Base-by-base conservation (phyloP, 73 alveolate species). In the Stentor coeruleus region DNA sequence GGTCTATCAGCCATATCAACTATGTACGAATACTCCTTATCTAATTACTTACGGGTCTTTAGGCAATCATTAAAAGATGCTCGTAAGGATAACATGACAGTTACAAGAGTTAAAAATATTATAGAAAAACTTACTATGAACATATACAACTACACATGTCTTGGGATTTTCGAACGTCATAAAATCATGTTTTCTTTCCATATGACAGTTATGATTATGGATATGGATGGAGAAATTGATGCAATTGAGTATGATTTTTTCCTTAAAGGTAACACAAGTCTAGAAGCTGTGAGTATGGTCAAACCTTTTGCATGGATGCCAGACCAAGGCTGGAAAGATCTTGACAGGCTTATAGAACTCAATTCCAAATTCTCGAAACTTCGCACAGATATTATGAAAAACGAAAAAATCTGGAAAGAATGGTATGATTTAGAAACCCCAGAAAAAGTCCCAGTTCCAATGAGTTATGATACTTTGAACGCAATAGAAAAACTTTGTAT, bases 391-490 rank as follows among this genome's bases (percentile, higher is more conserved):
- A 84, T 97, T 40, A 92, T 86, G 60, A 38, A 87, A n/a, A 85
- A 94, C 81, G 97, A 92, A 28, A 89, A 93, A 59, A 91, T 76
- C 58, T 96, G 99, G 99, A 91, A 93, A 83, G 92, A 93, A 57
- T 98, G 99, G 99, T 97, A 96, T 81, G 99, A 98, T 87, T 88
- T 93, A 49, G 99, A 98, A 92, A 93, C 93, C 59, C 99, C 99
- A 1, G 99, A 98, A 88, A 92, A 93, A 74, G 93, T 89, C 3
- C 95, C 91, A 38, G 84, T 97, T 55, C 99, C 99, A 3, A 82
- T 91, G 82, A 98, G 98, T 3, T 97, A 96, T 88, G 97, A 97
- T 74, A 88, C 84, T 40, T 81, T 90, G 36, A 82, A 58, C 59
- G 83, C 91, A 58, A 87, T 91, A 89, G 89, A 94, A 87, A 91